A percentile compares a stretch with the other conserved stretches of the same genome.
Evolutionary conservation across 805 yeast genomes (phyloP).

Genomic region (Zygotorulaspora chibaensis): DNA sequence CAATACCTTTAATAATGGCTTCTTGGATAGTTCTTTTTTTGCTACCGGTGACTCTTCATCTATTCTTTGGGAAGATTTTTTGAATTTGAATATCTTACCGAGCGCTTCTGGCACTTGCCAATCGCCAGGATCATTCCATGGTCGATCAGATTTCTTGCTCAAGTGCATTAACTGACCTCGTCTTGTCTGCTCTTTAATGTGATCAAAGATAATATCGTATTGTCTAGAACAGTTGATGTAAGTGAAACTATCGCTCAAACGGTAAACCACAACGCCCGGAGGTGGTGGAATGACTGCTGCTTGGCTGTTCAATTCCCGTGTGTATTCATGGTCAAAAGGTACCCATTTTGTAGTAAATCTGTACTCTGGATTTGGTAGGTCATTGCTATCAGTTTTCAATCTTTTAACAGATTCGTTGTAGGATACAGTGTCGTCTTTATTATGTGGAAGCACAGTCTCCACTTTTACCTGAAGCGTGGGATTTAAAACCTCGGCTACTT

Average conservation of each 20-base stretch:
- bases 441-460: not conserved
- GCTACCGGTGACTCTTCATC: conserved; percentile 11
- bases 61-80: conserved; percentile 18
- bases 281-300: conserved; percentile 74
- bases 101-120: conserved; percentile 37
- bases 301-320: conserved; percentile 48
- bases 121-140: conserved; percentile 85
- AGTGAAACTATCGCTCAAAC: conserved; percentile 74
- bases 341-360: conserved; percentile 58
- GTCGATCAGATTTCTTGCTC: conserved; percentile 48
- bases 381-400: not conserved
- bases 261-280: conserved; percentile 81
- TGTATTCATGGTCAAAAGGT: conserved; percentile 43
- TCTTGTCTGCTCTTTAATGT: conserved; percentile 55
- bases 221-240: conserved; percentile 78
- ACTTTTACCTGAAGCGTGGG: conserved; percentile 43
- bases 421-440: not conserved
- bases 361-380: conserved; percentile 36
- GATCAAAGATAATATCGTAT: conserved; percentile 62
- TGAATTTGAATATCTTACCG: conserved; percentile 15
- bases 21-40: conserved; percentile 34
- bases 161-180: conserved; percentile 45
- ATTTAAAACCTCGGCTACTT: conserved; percentile 63
- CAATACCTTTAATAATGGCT: conserved; percentile 66
- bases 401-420: conserved; percentile 9